Evolutionary conservation across 1,139 yeast species (phyloP).

Genomic region (Yarrowia galli): DNA sequence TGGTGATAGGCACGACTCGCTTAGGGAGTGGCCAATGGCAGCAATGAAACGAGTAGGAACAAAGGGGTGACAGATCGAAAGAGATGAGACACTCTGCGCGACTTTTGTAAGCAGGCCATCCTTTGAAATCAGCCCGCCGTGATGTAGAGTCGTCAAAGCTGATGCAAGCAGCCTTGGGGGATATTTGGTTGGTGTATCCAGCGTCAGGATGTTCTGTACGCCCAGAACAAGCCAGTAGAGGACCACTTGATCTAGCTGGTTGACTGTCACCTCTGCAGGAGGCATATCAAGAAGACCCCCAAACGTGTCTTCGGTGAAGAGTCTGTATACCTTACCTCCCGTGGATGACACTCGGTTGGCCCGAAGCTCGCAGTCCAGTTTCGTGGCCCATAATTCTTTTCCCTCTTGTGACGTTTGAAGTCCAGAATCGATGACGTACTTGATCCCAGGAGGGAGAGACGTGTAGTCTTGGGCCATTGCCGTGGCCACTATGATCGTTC

Average conservation of each 20-base stretch:
- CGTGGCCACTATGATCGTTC: slow-evolving; percentile 15
- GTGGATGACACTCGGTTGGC: slow-evolving; percentile 2
- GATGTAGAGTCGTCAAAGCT: slow-evolving; percentile 1
- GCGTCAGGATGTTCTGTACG: not conserved
- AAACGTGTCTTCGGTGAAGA: slow-evolving; percentile 9
- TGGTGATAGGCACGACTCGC: not conserved
- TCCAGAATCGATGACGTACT: slow-evolving; percentile 20
- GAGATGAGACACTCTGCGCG: not conserved
- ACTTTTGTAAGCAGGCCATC: slow-evolving; percentile 9
- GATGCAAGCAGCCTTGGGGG: slow-evolving; percentile 1
- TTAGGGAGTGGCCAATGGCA: slow-evolving; percentile 7
- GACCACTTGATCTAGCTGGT: not conserved
- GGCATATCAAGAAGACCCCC: not conserved
- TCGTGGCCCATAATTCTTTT: not conserved
- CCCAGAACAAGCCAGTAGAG: slow-evolving; percentile 13
- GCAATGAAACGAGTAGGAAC: slow-evolving; percentile 2
- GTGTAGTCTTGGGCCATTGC: slow-evolving; percentile 18
- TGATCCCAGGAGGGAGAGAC: slow-evolving; percentile 13
- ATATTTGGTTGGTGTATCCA: slow-evolving; percentile 2
- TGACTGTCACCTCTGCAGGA: not conserved
- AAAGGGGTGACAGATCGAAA: not conserved
- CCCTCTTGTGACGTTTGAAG: slow-evolving; percentile 5
- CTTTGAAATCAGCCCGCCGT: not conserved
- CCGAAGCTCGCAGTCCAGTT: slow-evolving; percentile 18
- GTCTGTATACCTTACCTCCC: slow-evolving; percentile 20